Base-by-base conservation (phyloP, 2,329 filamentous ascomycete genomes). In the Arthrobotrys conoides region DNA sequence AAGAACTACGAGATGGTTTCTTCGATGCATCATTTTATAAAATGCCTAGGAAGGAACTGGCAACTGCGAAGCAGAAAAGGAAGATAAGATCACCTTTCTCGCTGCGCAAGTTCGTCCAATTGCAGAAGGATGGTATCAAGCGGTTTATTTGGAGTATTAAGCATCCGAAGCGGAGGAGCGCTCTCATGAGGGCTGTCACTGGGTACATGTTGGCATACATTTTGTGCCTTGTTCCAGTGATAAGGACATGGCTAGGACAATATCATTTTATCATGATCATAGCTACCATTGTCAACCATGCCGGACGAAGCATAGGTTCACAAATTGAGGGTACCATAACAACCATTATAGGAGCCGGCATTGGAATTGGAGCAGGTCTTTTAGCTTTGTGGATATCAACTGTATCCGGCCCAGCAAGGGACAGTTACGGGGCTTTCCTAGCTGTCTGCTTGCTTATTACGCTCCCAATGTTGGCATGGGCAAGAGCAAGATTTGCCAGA, bases 261-360 rank as follows among this genome's bases (percentile, higher is more conserved):
- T 88, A 89, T 80, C 85, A 85, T 79, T 90, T 89, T 80, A 86
- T 90, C 76, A 87, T 89, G 85, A 86, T 85, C 3, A 82, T 90
- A 59, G 90, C 88, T 1, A 84, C 87, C n/a, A 86, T 90, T 20
- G 81, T 90, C 53, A 90, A 90, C 73, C 89, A 90, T 80, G 85
- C 89, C 2, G 88, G 87, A 22, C 85, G 89, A 44, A 87, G 87
- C 0, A 81, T 90, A 65, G 89, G 89, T 5, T 86, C 88, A 12
- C 88, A 90, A 80, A 82, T 90, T 22, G 89, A 90, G 81, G 89
- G 89, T 1, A 83, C 86, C 3, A 70, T 88, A 49, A 82, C 88
- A 20, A 89, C 88, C 4, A 87, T 86, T n/a, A 33, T 88, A 5
- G 89, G 89, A 2, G 87, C 87, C 0, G 86, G 86, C 4, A 84